Evolutionary conservation across 306 rosid species (phyloP).

Genomic region (Cyclanthera cordifolia): DNA sequence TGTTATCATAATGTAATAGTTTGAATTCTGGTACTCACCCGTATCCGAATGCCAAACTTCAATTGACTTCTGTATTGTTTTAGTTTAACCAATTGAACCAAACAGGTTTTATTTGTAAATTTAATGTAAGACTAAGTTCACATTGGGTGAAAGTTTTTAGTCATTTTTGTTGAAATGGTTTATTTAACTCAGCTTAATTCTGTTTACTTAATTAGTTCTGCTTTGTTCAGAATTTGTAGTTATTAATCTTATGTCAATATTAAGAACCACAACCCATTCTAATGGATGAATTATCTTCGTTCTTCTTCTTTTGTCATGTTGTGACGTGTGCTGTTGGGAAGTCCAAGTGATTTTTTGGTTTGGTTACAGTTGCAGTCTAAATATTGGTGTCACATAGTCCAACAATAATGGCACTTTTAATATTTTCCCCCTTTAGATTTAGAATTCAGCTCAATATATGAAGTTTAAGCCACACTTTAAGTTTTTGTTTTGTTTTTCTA

Average conservation of each 20-base stretch:
- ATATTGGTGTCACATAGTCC: background rate
- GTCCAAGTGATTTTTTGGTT: background rate
- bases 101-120: background rate
- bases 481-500: background rate
- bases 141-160: background rate
- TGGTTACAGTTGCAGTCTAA: background rate
- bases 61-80: background rate
- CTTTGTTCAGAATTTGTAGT: background rate
- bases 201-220: background rate
- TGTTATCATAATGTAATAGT: background rate
- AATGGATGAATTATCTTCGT: slow-evolving; percentile 1
- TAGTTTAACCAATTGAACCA: background rate
- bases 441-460: background rate
- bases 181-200: background rate
- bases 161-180: background rate
- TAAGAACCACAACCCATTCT: background rate
- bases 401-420: background rate
- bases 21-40: background rate
- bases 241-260: background rate
- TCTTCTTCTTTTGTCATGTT: background rate
- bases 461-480: background rate
- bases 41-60: background rate
- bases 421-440: background rate
- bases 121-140: background rate
- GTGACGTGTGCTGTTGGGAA: background rate